A percentile compares a stretch with the other conserved stretches of the same genome.
Evolutionary conservation across 2,329 filamentous ascomycete species (phyloP).

Genomic region (Paracoccidioides brasiliensis): DNA sequence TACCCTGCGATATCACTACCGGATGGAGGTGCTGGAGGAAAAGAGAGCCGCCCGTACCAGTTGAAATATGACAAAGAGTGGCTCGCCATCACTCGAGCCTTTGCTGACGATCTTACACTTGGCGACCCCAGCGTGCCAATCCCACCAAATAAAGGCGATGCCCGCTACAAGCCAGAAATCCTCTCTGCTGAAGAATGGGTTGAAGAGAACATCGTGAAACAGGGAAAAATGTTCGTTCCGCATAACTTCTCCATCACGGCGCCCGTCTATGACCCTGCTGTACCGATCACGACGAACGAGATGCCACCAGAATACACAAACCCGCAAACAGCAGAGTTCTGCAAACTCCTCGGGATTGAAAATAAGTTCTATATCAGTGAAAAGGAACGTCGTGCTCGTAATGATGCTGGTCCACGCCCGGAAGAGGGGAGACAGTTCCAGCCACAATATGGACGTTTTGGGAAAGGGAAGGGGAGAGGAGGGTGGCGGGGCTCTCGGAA

Average conservation of each 20-base stretch:
- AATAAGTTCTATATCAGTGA: constrained; percentile 65
- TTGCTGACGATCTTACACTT: constrained; percentile 52
- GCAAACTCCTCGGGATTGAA: constrained; percentile 58
- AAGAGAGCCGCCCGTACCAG: constrained; percentile 37
- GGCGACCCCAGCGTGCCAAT: constrained; percentile 45
- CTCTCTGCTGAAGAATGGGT: constrained; percentile 65
- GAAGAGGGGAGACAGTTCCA: constrained; percentile 13
- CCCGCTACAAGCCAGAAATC: constrained; percentile 54
- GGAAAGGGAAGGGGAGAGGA: constrained; percentile 11
- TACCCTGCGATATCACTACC: constrained; percentile 39
- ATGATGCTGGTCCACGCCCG: constrained; percentile 44
- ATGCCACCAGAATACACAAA: constrained; percentile 73
- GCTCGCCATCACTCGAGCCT: constrained; percentile 82
- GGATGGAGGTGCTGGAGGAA: constrained; percentile 6
- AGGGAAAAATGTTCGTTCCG: constrained; percentile 54
- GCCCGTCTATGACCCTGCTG: constrained; percentile 49
- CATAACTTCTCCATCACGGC: constrained; percentile 67
- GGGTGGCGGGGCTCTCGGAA: constrained; percentile 9
- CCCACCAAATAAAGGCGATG: constrained; percentile 53
- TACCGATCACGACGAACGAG: constrained; percentile 45
- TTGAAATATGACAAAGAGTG: constrained; percentile 86
- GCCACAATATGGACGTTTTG: constrained; percentile 11
- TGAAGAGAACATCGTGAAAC: constrained; percentile 55
- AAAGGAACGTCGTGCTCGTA: constrained; percentile 52
- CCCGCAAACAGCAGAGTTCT: constrained; percentile 73